Evolutionary conservation across 106 monocot genomes (phyloP).

Genomic region (Cymbidium sinense): DNA sequence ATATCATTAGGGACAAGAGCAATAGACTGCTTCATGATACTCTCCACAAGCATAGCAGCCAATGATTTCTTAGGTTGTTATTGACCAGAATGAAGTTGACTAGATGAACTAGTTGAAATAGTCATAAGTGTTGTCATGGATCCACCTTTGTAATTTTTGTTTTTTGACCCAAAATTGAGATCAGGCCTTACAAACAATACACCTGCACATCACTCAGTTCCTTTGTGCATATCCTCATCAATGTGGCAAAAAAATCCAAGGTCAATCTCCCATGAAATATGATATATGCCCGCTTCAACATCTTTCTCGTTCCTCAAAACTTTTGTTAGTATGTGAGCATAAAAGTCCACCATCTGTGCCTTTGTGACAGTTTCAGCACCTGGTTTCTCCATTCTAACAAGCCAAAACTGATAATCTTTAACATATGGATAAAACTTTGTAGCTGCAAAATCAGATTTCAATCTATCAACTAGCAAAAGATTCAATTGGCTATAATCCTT

Average conservation of each 20-base stretch:
- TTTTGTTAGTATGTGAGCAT: conserved; percentile 58
- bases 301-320: conserved; percentile 86
- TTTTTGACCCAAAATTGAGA: conserved; percentile 43
- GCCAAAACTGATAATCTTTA: conserved; percentile 44
- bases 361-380: conserved; percentile 81
- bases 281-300: conserved; percentile 83
- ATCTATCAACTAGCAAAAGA: conserved; percentile 7
- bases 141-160: conserved; percentile 77
- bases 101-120: too few relatives aligned
- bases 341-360: conserved; percentile 87
- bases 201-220: conserved; percentile 70
- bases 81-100: too few relatives aligned
- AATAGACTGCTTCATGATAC: too few relatives aligned
- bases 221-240: conserved; percentile 68
- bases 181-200: conserved; percentile 63
- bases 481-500: conserved; percentile 28
- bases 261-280: conserved; percentile 81
- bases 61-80: too few relatives aligned
- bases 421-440: conserved; percentile 28
- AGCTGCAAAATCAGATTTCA: conserved; percentile 11
- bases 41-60: too few relatives aligned
- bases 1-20: too few relatives aligned
- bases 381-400: conserved; percentile 77
- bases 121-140: too few relatives aligned
- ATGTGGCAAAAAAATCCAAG: conserved; percentile 89